phyloP scores from a whole-genome alignment of 2,329 filamentous ascomycete species.

The Colletotrichum sublineola region DNA sequence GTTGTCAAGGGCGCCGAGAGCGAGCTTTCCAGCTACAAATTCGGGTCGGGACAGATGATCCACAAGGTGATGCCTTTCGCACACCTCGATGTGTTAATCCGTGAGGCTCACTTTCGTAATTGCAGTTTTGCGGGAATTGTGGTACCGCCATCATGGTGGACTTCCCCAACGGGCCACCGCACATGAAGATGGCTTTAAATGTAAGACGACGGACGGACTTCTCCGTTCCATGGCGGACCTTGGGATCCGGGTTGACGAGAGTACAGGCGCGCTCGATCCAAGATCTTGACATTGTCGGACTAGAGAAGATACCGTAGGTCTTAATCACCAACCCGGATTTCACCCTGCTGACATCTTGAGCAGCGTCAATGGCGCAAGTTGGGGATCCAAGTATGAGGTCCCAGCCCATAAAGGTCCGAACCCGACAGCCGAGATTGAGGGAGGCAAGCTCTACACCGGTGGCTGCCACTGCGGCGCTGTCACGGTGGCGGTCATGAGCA shows the following conservation, averaged over 20 bases:
- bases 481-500: slow-evolving; percentile 57
- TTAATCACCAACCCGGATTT: slow-evolving; percentile 26
- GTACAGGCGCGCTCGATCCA: slow-evolving; percentile 60
- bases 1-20: slow-evolving; percentile 61
- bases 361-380: slow-evolving; percentile 56
- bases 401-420: slow-evolving; percentile 57
- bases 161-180: slow-evolving; percentile 47
- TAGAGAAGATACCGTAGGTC: slow-evolving; percentile 54
- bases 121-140: slow-evolving; percentile 66
- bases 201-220: slow-evolving; percentile 48
- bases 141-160: slow-evolving; percentile 58
- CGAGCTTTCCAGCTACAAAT: slow-evolving; percentile 59
- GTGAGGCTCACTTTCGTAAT: neutral
- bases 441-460: slow-evolving; percentile 60
- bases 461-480: slow-evolving; percentile 68
- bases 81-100: neutral
- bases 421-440: slow-evolving; percentile 54
- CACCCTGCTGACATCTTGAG: slow-evolving; percentile 24
- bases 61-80: slow-evolving; percentile 57
- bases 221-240: slow-evolving; percentile 1
- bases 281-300: slow-evolving; percentile 56
- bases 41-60: slow-evolving; percentile 52
- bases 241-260: slow-evolving; percentile 1
- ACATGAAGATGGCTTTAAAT: slow-evolving; percentile 56
- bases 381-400: slow-evolving; percentile 51